A percentile compares a stretch with the other conserved stretches of the same genome.
These are phyloP conservation scores for Neurospora sp. DNA, from an alignment of 2,329 filamentous ascomycete species.

Conservation along the genomic window DNA sequence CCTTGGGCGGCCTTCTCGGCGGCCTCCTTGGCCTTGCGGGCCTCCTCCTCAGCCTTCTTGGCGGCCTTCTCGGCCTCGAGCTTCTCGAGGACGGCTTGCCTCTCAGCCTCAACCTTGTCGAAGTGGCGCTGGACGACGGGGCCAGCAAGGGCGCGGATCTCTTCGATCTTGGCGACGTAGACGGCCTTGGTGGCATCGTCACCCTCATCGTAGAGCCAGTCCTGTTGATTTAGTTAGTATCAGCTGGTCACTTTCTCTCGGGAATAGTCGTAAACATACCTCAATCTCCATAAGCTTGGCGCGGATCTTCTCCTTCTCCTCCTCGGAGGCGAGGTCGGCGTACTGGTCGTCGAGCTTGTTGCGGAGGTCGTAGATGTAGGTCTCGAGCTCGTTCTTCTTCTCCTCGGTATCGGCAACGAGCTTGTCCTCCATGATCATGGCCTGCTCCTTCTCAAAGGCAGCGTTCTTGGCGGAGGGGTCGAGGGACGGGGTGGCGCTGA, in stretches of 20 bases:
- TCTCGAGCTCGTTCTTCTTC: constrained; percentile 99
- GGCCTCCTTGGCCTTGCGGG: constrained; percentile 41
- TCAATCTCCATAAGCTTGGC: constrained; percentile 75
- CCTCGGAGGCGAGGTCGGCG: constrained; percentile 76
- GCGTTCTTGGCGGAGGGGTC: constrained; percentile 57
- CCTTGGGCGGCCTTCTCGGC: constrained; percentile 33
- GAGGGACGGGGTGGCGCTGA: constrained; percentile 70
- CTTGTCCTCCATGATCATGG: constrained; percentile 98
- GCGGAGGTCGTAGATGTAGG: constrained; percentile 92
- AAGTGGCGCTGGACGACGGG: constrained; percentile 91
- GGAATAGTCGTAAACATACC: constrained; percentile 45
- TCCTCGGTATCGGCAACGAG: constrained; percentile 95
- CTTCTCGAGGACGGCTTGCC: constrained; percentile 66
- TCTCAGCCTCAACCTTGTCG: constrained; percentile 85
- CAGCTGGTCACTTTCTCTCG: background rate
- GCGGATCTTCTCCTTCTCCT: constrained; percentile 82
- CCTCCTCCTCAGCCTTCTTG: constrained; percentile 55
- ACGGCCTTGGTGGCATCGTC: constrained; percentile 89
- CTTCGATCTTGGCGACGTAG: constrained; percentile 91
- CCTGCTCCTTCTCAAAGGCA: constrained; percentile 70
- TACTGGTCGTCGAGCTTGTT: constrained; percentile 93
- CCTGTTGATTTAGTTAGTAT: constrained; percentile 42
- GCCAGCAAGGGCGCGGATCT: constrained; percentile 82
- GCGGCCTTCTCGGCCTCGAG: constrained; percentile 68
- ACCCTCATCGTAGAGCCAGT: constrained; percentile 97